Evolutionary conservation across 2,329 filamentous ascomycete species (phyloP).

Genomic region (Scorias spongiosa): DNA sequence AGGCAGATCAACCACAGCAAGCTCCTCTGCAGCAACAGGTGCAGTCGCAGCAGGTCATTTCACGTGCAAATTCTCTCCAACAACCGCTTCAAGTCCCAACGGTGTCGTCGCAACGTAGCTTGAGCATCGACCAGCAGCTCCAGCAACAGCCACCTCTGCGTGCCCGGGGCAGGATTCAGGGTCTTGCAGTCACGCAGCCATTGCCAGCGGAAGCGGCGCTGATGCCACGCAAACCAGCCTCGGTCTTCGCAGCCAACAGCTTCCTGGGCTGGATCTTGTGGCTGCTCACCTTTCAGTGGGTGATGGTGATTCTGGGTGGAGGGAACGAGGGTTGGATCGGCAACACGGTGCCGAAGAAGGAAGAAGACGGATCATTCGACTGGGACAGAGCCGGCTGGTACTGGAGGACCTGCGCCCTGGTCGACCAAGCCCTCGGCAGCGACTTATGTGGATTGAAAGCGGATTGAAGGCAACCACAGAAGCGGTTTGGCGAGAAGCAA

Average conservation of each 20-base stretch:
- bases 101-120: slow-evolving; percentile 1
- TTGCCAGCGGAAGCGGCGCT: slow-evolving; percentile 17
- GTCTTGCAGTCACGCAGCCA: not conserved
- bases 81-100: not conserved
- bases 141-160: slow-evolving; percentile 4
- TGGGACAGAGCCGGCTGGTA: slow-evolving; percentile 47
- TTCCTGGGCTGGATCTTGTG: slow-evolving; percentile 14
- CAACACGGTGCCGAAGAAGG: slow-evolving; percentile 55
- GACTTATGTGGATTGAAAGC: slow-evolving; percentile 46
- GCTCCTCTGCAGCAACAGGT: no score
- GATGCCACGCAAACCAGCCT: slow-evolving; percentile 28
- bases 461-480: slow-evolving; percentile 48
- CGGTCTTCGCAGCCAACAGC: slow-evolving; percentile 31
- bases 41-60: no score
- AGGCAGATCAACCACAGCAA: no score
- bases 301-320: slow-evolving; percentile 9
- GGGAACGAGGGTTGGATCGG: slow-evolving; percentile 49
- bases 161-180: slow-evolving; percentile 4
- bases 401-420: slow-evolving; percentile 43
- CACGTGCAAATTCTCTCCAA: no score
- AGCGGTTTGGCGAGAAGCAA: slow-evolving; percentile 89
- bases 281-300: not conserved
- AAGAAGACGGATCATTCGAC: slow-evolving; percentile 58
- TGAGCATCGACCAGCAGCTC: no score
- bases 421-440: slow-evolving; percentile 42